Base-by-base conservation (phyloP, 306 rosid species). In the Coriaria nepalensis region DNA sequence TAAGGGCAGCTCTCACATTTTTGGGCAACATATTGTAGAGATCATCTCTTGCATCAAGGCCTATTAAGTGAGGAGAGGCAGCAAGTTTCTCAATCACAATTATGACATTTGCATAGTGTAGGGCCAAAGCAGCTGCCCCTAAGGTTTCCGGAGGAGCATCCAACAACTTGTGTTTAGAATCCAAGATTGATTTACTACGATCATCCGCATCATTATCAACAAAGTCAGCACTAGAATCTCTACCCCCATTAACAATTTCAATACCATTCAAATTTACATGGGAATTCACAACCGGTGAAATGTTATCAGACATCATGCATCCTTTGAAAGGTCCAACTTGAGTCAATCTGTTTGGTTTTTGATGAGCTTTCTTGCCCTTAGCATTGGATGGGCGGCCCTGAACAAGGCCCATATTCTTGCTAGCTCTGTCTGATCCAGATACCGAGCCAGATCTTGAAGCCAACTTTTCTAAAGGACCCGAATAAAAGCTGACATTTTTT, bases 31-130 rank as follows among this genome's bases (percentile, higher is more conserved):
- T 92, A 68, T 63, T 80, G 83, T 92, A 92, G 60, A 92, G 69
- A 66, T 92, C 98, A 35, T 86, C 98, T 68, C 94, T 84, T 35
- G 98, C 96, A 64, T 92, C 96, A 50, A 78, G 78, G 52, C 98
- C 96, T 71, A 92, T 79, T 76, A 92, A 64, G 69, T 86, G 86
- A 33, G 98, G 98, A 61, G 98, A 79, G 39, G 96, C 82, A 7
- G 93, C 88, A 10, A 92, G 72, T 75, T 82, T 92, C 76, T 92
- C 98, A 5, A 92, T 86, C 52, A 86, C 85, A 10, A 76, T 62
- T 15, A 92, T 62, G 50, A 85, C 93, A 64, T 86, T 82, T 38
- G 98, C 98, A 48, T 92, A 92, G 75, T 92, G 98, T 59, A 92
- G 78, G 7, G 98, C 92, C 67, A 92, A 80, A 61, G 94, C 87